Evolutionary conservation across 345 rosid species (phyloP), one percentile per base, ranked within the genome.

Genomic region (Eucalyptus shirleyi): DNA sequence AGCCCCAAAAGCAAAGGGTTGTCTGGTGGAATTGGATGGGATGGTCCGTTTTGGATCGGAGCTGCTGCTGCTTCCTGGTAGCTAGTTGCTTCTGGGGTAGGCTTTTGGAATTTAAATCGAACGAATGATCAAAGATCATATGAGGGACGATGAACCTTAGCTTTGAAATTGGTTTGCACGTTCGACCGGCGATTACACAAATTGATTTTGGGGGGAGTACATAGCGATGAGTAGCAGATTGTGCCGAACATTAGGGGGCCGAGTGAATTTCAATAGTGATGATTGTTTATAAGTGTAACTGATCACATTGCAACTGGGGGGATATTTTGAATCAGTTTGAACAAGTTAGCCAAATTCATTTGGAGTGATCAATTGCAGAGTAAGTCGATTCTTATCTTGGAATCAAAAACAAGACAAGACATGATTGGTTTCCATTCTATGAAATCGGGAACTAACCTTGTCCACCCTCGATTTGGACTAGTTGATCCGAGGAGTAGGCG

Each of bases 241-340:
- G 40, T 67, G 40, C 42, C 40, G 2, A 67, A 17, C 72, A 62
- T 62, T 1, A 26, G 34, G 16, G 4, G 18, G 72, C 9, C 69
- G 4, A 13, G 72, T 7, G 19, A 65, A 65, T 65, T 30, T n/a
- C 77, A 17, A 16, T 28, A 28, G 7, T 6, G 69, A 62, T 5
- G 8, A 62, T 2, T 5, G 32, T 62, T 28, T 30, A 30, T 13
- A 62, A 62, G 69, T 30, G 34, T 28, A 13, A 4, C 5, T 1
- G 2, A n/a, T n/a, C 9, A 7, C 1, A 7, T 9, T 6, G 19
- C 2, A 9, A 34, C 2, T 4, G 6, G 4, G 15, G 8, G 0
- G 24, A 69, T 34, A 9, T 34, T 16, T 69, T 34, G 82, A 72
- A 4, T 34, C 2, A 2, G 2, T 19, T 34, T 34, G 26, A 37